Conservation (phyloP, 1,139 yeast species). For the Pichia sp. region DNA sequence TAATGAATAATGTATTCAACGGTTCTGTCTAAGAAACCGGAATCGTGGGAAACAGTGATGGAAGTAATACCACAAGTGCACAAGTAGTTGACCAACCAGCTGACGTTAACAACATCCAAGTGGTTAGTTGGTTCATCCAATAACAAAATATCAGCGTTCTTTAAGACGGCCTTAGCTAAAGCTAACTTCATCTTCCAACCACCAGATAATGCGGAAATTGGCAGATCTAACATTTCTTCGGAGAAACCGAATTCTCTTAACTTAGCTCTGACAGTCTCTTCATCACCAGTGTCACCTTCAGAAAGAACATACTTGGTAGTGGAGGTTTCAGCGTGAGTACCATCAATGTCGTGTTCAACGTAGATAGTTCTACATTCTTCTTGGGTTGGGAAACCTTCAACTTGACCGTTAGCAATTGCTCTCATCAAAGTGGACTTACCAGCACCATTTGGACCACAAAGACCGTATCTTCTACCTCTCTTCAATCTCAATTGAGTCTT, state of each 20-base stretch:
- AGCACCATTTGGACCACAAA: conserved; percentile 99
- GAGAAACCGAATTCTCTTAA: conserved; percentile 87
- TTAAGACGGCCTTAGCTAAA: conserved; percentile 97
- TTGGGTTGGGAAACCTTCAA: conserved; percentile 99
- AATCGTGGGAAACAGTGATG: conserved; percentile 97
- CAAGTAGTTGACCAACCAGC: conserved; percentile 99
- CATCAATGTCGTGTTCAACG: conserved; percentile 99
- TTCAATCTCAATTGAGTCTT: conserved; percentile 98
- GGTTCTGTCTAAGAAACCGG: conserved; percentile 98
- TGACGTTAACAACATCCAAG: conserved; percentile 98
- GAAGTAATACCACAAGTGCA: conserved; percentile 97
- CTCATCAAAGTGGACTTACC: conserved; percentile 99
- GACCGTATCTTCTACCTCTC: conserved; percentile 99
- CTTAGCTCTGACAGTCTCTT: conserved; percentile 60
- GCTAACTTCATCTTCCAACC: conserved; percentile 99
- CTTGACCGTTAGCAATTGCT: conserved; percentile 99
- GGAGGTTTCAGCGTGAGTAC: conserved; percentile 93
- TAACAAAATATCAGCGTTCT: conserved; percentile 95
- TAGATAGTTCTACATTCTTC: conserved; percentile 98
- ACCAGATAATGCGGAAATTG: conserved; percentile 96
- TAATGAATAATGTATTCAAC: conserved; percentile 98
- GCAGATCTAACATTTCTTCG: conserved; percentile 85
- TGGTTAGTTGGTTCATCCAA: conserved; percentile 99
- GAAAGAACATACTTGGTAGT: conserved; percentile 79
- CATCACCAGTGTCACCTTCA: conserved; percentile 52